Evolutionary conservation across 768 basidiomycete genomes (phyloP), one percentile per base, ranked within the genome.

Genomic region (Suillus subluteus): DNA sequence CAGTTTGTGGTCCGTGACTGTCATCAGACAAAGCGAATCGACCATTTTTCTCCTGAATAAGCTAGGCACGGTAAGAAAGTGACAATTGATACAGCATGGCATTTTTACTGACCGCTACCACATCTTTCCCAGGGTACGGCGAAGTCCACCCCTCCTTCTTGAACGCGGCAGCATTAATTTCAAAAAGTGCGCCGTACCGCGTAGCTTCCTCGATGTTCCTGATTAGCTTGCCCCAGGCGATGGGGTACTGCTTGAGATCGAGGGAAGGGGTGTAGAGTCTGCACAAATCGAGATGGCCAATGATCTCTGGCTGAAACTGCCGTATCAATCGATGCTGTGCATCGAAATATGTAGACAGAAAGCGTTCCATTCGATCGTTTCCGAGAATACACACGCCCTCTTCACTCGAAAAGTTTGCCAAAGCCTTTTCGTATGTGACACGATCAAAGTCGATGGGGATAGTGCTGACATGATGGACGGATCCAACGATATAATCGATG

Each of bases 271-370:
- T 82, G 82, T 92, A 98, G 11, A 99, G 84, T 2, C 95, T 86
- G 76, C 94, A 96, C 0, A 99, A 86, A 79, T 99, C 97, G 69
- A 98, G 82, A 78, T 99, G 98, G 2, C 95, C 98, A 62, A 99
- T 84, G 59, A 99, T 82, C 76, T 96, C 94, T 21, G 98, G 98
- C 63, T 84, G 86, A 76, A 93, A 88, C 32, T 86, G 84, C 58
- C 80, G 73, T 48, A 99, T 68, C 56, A 99, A 78, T 52, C 84
- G 81, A 76, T 85, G 88, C 71, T 99, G 98, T 12, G 89, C 86
- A 73, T 98, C 95, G 68, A 99, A 91, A 80, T 98, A 99, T 13
- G 83, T 76, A 15, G 78, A 82, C 5, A 93, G 80, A 72, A 91
- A 87, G 15, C 72, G 68, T 67, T 76, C 82, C 80, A 77, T 83